Conservation (phyloP, 495 filamentous ascomycete species). For the Penicillium psychrofluorescens region DNA sequence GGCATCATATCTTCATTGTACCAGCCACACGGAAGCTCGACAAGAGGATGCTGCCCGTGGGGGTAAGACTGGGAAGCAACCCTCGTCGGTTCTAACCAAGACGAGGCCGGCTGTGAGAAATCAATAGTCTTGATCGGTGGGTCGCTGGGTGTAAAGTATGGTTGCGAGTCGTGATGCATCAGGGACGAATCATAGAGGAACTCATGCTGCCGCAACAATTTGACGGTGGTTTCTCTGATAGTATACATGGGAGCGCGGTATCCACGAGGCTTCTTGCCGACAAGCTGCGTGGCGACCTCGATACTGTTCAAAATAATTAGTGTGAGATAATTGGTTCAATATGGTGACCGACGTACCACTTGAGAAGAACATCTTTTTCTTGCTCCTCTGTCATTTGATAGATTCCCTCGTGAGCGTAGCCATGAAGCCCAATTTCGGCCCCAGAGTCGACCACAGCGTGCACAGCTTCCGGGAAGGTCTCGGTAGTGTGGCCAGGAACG, state of each 20-base stretch:
- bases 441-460: constrained; percentile 47
- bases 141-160: constrained; percentile 42
- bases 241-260: constrained; percentile 57
- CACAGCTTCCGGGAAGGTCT: constrained; percentile 50
- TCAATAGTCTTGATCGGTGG: constrained; percentile 42
- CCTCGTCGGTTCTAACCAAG: too few relatives aligned
- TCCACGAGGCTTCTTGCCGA: constrained; percentile 46
- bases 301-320: too few relatives aligned
- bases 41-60: constrained; percentile 25
- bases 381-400: constrained; percentile 49
- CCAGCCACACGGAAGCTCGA: constrained; percentile 50
- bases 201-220: constrained; percentile 44
- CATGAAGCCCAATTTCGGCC: constrained; percentile 52
- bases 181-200: constrained; percentile 53
- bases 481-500: constrained; percentile 55
- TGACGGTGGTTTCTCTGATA: constrained; percentile 45
- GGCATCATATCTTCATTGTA: constrained; percentile 55
- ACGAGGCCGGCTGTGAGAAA: too few relatives aligned
- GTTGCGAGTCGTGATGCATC: constrained; percentile 46
- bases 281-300: constrained; percentile 37
- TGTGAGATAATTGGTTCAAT: too few relatives aligned
- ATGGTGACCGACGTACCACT: too few relatives aligned
- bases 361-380: constrained; percentile 49
- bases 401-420: constrained; percentile 54
- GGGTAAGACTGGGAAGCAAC: too few relatives aligned